phyloP scores from a whole-genome alignment of 202 grass and related monocot species.

The Dendrocalamus latiflorus region DNA sequence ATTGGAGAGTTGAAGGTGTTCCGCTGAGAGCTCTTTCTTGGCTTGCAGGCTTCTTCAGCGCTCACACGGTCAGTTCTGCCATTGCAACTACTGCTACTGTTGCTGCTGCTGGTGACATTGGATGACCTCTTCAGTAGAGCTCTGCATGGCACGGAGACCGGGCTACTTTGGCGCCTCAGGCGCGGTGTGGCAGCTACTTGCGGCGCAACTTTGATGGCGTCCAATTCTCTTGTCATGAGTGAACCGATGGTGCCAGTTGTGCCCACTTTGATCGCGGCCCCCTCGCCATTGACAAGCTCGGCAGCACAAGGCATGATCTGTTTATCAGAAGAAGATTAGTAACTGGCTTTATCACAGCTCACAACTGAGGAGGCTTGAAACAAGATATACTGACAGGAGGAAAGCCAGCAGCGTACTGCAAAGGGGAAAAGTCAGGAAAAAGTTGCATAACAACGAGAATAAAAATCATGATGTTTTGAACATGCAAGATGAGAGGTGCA shows the following conservation, averaged over 20 bases:
- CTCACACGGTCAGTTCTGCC: conserved; percentile 19
- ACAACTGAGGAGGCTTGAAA: background rate
- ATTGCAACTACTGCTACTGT: background rate
- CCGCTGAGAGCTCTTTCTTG: conserved; percentile 26
- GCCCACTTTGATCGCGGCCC: conserved; percentile 50
- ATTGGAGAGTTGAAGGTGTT: conserved; percentile 47
- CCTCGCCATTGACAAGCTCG: conserved; percentile 38
- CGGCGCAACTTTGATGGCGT: conserved; percentile 42
- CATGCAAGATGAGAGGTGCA: conserved; percentile 23
- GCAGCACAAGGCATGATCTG: conserved; percentile 48
- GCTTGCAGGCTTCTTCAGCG: conserved; percentile 40
- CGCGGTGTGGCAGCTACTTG: conserved; percentile 24
- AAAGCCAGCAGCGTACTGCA: background rate
- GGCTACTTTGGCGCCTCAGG: conserved; percentile 47
- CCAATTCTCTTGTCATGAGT: conserved; percentile 74
- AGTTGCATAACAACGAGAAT: conserved; percentile 29
- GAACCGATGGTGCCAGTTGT: conserved; percentile 74
- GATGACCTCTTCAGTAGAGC: conserved; percentile 46
- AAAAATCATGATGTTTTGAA: conserved; percentile 25
- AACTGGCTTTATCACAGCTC: background rate
- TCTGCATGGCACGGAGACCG: conserved; percentile 60
- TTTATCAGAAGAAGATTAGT: background rate
- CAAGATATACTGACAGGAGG: background rate
- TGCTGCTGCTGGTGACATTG: conserved; percentile 22
- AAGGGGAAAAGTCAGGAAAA: conserved; percentile 12